phyloP scores from a whole-genome alignment of 208 protist species.

The Endotrypanum monterogeii region DNA sequence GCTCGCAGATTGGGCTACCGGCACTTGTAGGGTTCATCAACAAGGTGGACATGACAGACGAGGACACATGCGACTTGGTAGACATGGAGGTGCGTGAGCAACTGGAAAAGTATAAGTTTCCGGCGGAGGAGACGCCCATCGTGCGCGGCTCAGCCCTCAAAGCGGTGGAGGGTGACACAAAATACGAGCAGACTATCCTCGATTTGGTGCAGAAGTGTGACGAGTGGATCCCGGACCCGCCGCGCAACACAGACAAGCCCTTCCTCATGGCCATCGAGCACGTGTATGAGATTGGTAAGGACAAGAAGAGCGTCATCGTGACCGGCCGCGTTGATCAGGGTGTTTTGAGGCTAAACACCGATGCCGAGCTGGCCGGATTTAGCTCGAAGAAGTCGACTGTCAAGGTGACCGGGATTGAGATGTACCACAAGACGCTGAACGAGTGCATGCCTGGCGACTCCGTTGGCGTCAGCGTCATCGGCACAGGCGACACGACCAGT shows the following conservation, averaged over 20 bases:
- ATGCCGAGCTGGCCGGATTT: conserved; percentile 97
- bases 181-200: conserved; percentile 93
- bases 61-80: conserved; percentile 96
- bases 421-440: conserved; percentile 97
- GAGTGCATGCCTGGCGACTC: conserved; percentile 97
- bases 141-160: conserved; percentile 95
- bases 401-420: conserved; percentile 95
- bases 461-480: conserved; percentile 95
- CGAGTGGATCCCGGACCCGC: conserved; percentile 93
- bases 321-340: conserved; percentile 96
- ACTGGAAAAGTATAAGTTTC: conserved; percentile 94
- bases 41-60: conserved; percentile 96
- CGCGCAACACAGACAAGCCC: conserved; percentile 95
- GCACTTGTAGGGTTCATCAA: conserved; percentile 98
- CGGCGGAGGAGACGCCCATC: conserved; percentile 91
- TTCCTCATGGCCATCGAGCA: conserved; percentile 98
- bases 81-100: conserved; percentile 98
- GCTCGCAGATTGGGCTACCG: conserved; percentile 97
- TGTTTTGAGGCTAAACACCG: conserved; percentile 94
- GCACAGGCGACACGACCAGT: conserved; percentile 76
- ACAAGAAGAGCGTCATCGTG: conserved; percentile 95
- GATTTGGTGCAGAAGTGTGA: conserved; percentile 94
- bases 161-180: conserved; percentile 95
- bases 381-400: conserved; percentile 84
- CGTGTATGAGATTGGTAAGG: conserved; percentile 92